Evolutionary conservation across 1,139 yeast species (phyloP).

Genomic region (Geotrichum histeridarum): DNA sequence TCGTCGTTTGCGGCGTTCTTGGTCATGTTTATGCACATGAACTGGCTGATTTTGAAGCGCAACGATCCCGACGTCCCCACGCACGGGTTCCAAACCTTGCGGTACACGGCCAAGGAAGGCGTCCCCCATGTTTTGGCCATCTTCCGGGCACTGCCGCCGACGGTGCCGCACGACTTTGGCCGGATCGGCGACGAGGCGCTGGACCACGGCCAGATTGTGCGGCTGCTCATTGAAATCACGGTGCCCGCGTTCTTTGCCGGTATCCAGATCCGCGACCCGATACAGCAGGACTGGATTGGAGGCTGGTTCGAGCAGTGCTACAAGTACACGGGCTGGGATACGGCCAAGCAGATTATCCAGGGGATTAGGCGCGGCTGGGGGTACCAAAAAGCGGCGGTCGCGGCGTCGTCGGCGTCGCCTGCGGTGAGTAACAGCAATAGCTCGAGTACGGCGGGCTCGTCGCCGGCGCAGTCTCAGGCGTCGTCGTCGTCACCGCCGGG

Average conservation of each 20-base stretch:
- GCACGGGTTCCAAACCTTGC: slow-evolving; percentile 1
- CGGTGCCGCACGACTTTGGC: slow-evolving; percentile 3
- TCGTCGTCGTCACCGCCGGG: not conserved
- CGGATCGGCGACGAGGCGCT: slow-evolving; percentile 3
- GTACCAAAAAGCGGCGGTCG: slow-evolving; percentile 1
- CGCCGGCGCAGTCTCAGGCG: not conserved
- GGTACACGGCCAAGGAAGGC: slow-evolving; percentile 8
- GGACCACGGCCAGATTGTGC: slow-evolving; percentile 11
- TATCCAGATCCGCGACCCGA: slow-evolving; percentile 7
- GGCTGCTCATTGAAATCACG: slow-evolving; percentile 7
- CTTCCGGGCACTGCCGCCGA: slow-evolving; percentile 5
- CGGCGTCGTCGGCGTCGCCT: not conserved
- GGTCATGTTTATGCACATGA: not conserved
- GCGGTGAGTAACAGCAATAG: not conserved
- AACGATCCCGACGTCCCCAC: slow-evolving; percentile 10
- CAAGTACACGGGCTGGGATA: slow-evolving; percentile 15
- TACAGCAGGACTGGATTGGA: slow-evolving; percentile 11
- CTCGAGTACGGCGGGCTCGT: not conserved
- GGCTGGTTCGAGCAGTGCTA: slow-evolving; percentile 10
- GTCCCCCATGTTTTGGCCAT: slow-evolving; percentile 1
- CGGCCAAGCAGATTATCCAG: slow-evolving; percentile 1
- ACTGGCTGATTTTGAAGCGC: slow-evolving; percentile 4
- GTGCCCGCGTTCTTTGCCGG: slow-evolving; percentile 16
- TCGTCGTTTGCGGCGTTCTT: not conserved
- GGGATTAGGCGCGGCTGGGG: slow-evolving; percentile 13